Base-by-base conservation (phyloP, 495 filamentous ascomycete species). In the Barbatosphaeria neglecta region DNA sequence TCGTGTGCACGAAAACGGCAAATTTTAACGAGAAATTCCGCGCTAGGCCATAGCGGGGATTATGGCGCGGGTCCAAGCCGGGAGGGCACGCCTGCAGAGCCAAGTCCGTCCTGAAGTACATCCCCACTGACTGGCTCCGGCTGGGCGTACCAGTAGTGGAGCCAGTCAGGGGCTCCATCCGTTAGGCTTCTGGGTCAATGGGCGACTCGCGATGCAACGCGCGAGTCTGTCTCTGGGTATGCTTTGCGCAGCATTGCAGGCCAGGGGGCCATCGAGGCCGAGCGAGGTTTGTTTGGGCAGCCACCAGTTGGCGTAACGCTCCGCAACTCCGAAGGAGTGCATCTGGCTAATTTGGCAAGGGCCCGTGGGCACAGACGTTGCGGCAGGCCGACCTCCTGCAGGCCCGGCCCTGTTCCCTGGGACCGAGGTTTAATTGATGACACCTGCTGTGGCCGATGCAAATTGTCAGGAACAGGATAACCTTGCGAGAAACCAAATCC, bases 321-420 rank as follows among this genome's bases (percentile, higher is more conserved):
- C 6, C 20, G 15, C 20, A 41, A 41, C 15, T n/a, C 39, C 39
- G 39, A 41, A 41, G 39, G 20, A 41, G 39, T 23, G 39, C 39
- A 41, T 41, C n/a, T n/a, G n/a, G 39, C 39, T 41, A 41, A 41
- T 41, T 41, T 41, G 39, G 39, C 38, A 16, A 23, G 39, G 39
- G 39, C 39, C 22, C 39, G 20, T 22, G 22, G 39, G 22, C 39
- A 20, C 39, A 41, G 39, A 41, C 39, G 4, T 23, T 19, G 38
- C 15, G 15, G 22, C 20, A 41, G 39, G 18, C 4, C 33, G 33
- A 37, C 18, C 33, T 37, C 4, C 33, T 16, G 18, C 33, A 3
- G 33, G 5, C 1, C 20, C 20, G 15, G 9, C 39, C 39, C 20
- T 22, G 20, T 24, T 23, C 20, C 39, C 20, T 4, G 39, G 22